Evolutionary conservation across 2,329 filamentous ascomycete species (phyloP).

Genomic region (Fusarium haematococcum): DNA sequence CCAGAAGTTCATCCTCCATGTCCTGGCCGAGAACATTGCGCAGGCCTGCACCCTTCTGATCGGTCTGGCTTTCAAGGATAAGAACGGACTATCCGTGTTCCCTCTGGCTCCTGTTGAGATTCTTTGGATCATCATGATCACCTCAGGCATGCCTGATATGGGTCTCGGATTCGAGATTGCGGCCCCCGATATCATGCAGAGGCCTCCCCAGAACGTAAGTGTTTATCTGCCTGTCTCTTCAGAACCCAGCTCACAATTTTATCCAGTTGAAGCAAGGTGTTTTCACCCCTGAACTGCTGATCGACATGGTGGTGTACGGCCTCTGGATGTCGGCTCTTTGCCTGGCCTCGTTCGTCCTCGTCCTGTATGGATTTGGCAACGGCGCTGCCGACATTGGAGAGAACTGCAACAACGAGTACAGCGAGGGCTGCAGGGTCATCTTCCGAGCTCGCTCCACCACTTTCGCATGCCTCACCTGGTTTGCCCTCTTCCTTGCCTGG

Average conservation of each 20-base stretch:
- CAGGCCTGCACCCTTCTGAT: conserved; percentile 76
- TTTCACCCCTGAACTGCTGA: conserved; percentile 72
- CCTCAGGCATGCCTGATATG: conserved; percentile 80
- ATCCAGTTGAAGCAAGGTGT: conserved; percentile 61
- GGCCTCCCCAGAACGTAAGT: conserved; percentile 73
- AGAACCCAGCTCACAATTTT: no score
- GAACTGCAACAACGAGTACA: conserved; percentile 70
- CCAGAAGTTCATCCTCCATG: conserved; percentile 77
- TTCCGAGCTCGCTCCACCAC: conserved; percentile 78
- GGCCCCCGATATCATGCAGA: conserved; percentile 74
- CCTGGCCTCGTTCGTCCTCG: conserved; percentile 63
- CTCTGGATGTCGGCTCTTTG: conserved; percentile 74
- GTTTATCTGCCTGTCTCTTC: not conserved
- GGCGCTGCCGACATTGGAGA: conserved; percentile 63
- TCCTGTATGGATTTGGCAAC: conserved; percentile 62
- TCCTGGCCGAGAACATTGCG: conserved; percentile 76
- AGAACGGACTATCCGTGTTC: conserved; percentile 72
- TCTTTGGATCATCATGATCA: conserved; percentile 84
- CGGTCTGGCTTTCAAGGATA: conserved; percentile 77
- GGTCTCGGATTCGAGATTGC: conserved; percentile 78
- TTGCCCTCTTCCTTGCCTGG: conserved; percentile 80
- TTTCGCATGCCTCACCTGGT: conserved; percentile 80
- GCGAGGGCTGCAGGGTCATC: conserved; percentile 65
- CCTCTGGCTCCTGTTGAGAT: conserved; percentile 80
- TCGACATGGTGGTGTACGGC: conserved; percentile 76